Percentiles rank a stretch among this genome's conserved stretches.
phyloP scores from a whole-genome alignment of 768 basidiomycete species.

The Panellus pusillus region DNA sequence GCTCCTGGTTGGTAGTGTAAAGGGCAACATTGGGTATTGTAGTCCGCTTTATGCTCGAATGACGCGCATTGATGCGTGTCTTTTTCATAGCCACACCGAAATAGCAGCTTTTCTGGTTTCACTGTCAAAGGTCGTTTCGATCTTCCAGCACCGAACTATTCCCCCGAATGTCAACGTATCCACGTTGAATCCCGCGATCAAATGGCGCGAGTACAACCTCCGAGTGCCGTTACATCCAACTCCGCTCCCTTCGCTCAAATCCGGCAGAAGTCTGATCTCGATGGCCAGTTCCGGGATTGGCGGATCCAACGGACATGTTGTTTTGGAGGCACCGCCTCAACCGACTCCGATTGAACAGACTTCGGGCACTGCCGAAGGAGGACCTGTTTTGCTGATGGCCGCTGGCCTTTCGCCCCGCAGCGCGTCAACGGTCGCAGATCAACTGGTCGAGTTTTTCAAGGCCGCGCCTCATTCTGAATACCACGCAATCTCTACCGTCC shows the following conservation, averaged over 20 bases:
- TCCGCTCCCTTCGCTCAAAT: constrained; percentile 24
- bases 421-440: constrained; percentile 18
- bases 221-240: constrained; percentile 33
- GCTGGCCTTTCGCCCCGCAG: constrained; percentile 39
- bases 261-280: constrained; percentile 34
- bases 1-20: constrained; percentile 45
- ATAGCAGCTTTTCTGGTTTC: constrained; percentile 46
- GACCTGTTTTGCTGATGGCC: constrained; percentile 31
- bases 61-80: not conserved
- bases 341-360: not conserved
- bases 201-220: constrained; percentile 39
- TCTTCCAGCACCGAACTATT: constrained; percentile 34
- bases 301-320: constrained; percentile 42
- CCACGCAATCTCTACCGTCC: constrained; percentile 3
- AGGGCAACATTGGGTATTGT: constrained; percentile 45
- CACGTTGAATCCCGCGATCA: constrained; percentile 36
- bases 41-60: constrained; percentile 8
- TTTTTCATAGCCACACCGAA: constrained; percentile 35
- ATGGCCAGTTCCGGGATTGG: constrained; percentile 46
- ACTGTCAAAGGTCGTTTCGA: constrained; percentile 41
- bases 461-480: not conserved
- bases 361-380: too few relatives aligned
- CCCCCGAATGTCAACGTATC: constrained; percentile 42
- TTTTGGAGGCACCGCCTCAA: constrained; percentile 36
- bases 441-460: not conserved